Percentiles rank a stretch among this genome's conserved stretches.
phyloP scores from a whole-genome alignment of 257 asterid species.

The Anisodus tanguticus region DNA sequence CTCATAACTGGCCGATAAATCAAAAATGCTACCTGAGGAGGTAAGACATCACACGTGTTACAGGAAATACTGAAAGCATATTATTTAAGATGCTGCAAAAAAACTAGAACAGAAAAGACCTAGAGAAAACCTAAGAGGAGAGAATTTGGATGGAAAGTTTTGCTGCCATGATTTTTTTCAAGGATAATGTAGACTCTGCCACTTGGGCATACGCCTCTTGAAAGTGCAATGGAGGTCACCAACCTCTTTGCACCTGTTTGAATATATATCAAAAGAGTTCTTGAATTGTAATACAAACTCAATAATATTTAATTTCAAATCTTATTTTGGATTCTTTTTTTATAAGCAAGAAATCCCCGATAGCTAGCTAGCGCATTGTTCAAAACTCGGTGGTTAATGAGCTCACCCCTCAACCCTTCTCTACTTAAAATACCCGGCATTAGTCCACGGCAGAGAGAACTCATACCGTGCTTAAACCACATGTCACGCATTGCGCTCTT shows the following conservation, averaged over 20 bases:
- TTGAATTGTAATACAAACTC: conserved; percentile 4
- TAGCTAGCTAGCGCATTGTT: not conserved
- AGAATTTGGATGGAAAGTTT: not conserved
- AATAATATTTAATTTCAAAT: conserved; percentile 11
- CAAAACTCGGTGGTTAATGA: not conserved
- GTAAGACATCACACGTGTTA: conserved; percentile 31
- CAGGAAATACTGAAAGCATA: conserved; percentile 25
- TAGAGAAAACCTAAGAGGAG: conserved; percentile 4
- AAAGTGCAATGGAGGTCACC: conserved; percentile 8
- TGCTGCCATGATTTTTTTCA: not conserved
- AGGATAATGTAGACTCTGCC: conserved; percentile 18
- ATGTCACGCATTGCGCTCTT: not conserved
- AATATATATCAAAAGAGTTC: not conserved
- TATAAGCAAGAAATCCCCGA: not conserved
- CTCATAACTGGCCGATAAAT: conserved; percentile 98
- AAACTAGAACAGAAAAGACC: not conserved
- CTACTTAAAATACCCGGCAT: not conserved
- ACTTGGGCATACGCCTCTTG: conserved; percentile 15
- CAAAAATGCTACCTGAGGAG: conserved; percentile 84
- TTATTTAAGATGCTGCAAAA: conserved; percentile 7
- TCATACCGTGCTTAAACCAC: not conserved
- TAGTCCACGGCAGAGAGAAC: not conserved
- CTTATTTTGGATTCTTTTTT: not conserved
- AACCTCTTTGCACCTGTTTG: not conserved
- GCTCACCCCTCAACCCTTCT: not conserved